Percentiles rank a stretch among this genome's conserved stretches.
Conservation (phyloP, 108 stramenopile species). For the Bacterosira constricta region DNA sequence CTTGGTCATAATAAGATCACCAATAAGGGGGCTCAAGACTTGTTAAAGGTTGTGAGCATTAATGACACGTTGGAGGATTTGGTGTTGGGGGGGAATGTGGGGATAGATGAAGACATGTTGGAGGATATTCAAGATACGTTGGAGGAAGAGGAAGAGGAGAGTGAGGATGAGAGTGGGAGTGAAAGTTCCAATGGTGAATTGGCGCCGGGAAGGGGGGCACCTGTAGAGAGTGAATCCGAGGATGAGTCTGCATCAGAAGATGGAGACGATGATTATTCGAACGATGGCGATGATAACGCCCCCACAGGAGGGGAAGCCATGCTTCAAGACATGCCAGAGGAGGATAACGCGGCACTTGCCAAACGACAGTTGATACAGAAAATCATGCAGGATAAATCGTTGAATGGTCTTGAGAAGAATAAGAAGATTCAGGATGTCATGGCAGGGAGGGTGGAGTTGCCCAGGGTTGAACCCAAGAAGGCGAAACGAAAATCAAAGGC, state of each 20-base stretch:
- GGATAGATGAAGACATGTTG: slow-evolving; percentile 23
- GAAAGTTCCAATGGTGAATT: background rate
- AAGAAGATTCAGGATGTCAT: slow-evolving; percentile 55
- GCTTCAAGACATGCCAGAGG: slow-evolving; percentile 6
- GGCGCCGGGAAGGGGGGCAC: background rate
- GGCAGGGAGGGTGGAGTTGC: slow-evolving; percentile 56
- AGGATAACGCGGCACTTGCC: background rate
- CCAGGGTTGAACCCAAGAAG: slow-evolving; percentile 18
- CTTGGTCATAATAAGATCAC: slow-evolving; percentile 27
- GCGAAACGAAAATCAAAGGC: background rate
- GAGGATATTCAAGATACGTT: slow-evolving; percentile 19
- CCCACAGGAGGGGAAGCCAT: slow-evolving; percentile 5
- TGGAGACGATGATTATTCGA: background rate
- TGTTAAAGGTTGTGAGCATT: slow-evolving; percentile 35
- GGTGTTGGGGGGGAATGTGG: slow-evolving; percentile 29
- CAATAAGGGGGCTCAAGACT: slow-evolving; percentile 24
- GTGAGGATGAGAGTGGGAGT: background rate
- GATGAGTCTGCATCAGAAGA: background rate
- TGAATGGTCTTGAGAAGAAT: background rate
- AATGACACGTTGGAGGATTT: slow-evolving; percentile 32
- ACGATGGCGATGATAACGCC: background rate
- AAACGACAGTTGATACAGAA: background rate
- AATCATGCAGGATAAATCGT: background rate
- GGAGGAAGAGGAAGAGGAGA: background rate
- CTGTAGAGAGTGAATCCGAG: slow-evolving; percentile 1